Conservation (phyloP, 805 yeast species). For the Metahyphopichia silvanorum region DNA sequence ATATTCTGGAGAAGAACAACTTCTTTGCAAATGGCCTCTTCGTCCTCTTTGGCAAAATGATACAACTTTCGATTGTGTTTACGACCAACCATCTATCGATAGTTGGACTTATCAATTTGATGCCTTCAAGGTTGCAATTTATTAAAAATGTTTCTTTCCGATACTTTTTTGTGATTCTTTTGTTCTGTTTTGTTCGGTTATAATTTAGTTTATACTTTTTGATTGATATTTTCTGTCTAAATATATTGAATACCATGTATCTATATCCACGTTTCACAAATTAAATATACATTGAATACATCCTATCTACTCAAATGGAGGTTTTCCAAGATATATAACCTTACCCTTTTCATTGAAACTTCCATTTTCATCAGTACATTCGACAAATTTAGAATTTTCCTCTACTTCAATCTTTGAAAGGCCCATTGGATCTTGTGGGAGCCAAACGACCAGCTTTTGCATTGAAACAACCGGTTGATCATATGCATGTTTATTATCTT, state of each 20-base stretch:
- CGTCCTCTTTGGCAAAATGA: background rate
- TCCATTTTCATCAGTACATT: constrained; percentile 68
- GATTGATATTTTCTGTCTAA: too few relatives aligned
- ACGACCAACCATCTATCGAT: background rate
- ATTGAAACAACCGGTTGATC: constrained; percentile 72
- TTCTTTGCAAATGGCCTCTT: constrained; percentile 5
- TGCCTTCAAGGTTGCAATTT: background rate
- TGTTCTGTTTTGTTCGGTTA: too few relatives aligned
- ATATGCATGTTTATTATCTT: constrained; percentile 61
- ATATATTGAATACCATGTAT: too few relatives aligned
- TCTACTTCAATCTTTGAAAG: constrained; percentile 61
- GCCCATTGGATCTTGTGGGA: constrained; percentile 88
- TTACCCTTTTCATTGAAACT: constrained; percentile 40
- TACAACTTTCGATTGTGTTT: background rate
- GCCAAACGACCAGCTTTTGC: constrained; percentile 78
- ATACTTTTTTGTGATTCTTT: too few relatives aligned
- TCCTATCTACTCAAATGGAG: constrained; percentile 20
- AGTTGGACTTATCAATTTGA: background rate
- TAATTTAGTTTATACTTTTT: too few relatives aligned
- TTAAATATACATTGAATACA: too few relatives aligned
- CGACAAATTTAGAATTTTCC: constrained; percentile 51
- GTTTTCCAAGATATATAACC: constrained; percentile 27
- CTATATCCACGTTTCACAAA: too few relatives aligned
- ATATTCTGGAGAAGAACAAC: constrained; percentile 3
- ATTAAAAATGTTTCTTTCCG: too few relatives aligned